Conservation (phyloP, 2,329 filamentous ascomycete genomes). For the Claviceps maximensis region DNA sequence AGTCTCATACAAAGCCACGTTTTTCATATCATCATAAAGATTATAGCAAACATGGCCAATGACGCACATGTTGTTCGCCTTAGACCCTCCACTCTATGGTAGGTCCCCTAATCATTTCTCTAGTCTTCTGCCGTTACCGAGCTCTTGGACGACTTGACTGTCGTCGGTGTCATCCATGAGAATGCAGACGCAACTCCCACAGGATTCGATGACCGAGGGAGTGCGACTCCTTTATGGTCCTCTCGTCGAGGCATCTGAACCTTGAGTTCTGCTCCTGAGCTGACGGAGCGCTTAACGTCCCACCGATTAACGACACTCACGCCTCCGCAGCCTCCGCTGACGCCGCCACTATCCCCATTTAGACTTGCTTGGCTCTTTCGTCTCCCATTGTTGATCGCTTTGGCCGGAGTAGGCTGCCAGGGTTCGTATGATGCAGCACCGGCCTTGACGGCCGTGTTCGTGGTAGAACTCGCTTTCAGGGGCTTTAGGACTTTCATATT, state of each 20-base stretch:
- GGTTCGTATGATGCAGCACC: slow-evolving; percentile 37
- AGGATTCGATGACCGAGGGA: slow-evolving; percentile 60
- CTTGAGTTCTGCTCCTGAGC: slow-evolving; percentile 26
- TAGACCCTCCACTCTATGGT: no score
- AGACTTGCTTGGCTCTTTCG: slow-evolving; percentile 37
- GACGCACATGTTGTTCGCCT: not conserved
- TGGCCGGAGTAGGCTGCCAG: slow-evolving; percentile 22
- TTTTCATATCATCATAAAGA: not conserved
- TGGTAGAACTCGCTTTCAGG: slow-evolving; percentile 47
- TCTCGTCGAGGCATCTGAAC: slow-evolving; percentile 21
- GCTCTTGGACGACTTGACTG: slow-evolving; percentile 22
- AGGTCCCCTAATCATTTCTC: not conserved
- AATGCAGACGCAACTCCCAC: slow-evolving; percentile 89
- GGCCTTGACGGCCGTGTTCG: slow-evolving; percentile 32
- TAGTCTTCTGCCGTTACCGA: slow-evolving; percentile 18
- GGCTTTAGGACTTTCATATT: slow-evolving; percentile 88
- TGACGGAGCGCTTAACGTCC: slow-evolving; percentile 40
- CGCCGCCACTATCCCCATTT: slow-evolving; percentile 14
- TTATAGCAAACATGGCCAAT: not conserved
- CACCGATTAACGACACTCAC: slow-evolving; percentile 27
- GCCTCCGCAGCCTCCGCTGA: not conserved
- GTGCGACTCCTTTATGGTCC: slow-evolving; percentile 23
- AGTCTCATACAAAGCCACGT: not conserved
- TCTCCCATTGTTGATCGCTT: slow-evolving; percentile 34
- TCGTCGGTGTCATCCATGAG: slow-evolving; percentile 64